Base-by-base conservation (phyloP, 2,329 filamentous ascomycete species). In the Trichophyton benhamiae region DNA sequence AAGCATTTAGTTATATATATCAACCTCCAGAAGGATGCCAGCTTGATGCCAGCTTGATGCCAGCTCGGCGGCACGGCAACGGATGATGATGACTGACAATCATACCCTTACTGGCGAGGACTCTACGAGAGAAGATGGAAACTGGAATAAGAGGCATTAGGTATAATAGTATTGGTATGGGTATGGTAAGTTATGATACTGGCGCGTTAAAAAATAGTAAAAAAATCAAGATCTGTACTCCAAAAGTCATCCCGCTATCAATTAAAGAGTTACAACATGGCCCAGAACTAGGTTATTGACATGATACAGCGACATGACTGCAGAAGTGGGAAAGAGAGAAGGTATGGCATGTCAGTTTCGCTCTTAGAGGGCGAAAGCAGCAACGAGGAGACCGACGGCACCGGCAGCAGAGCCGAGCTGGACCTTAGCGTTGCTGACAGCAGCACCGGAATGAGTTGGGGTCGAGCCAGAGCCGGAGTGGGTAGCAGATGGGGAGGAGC, bases 351-450 rank as follows among this genome's bases (percentile, higher is more conserved):
- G n/a, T 7, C 38, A 3, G 8, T 13, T 1, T 22, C 41, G 42
- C 46, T 2, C 52, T 72, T 69, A 76, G 65, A 76, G 69, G 66
- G 70, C 72, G 61, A 73, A 71, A 52, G 72, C 70, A 61, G 72
- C 74, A 58, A 73, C 60, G 13, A 73, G 63, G 53, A 75, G 65
- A 41, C 73, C 73, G 15, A 74, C 52, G 25, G 74, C 60, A 48
- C 72, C 70, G 46, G 68, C 72, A 25, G 70, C 67, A 27, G 72
- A 74, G 58, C 67, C 69, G 55, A 58, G 55, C 55, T 44, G 53
- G 33, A 58, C 2, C n/a, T 58, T 42, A 13, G 22, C 20, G 36
- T 41, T 58, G 55, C 55, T 58, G 33, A 17, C 33, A n/a, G 36
- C 55, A 9, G 36, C 55, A 36, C 36, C 41, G 33, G 55, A 27